Evolutionary conservation across 768 basidiomycete genomes (phyloP).

Genomic region (Tephrocybe sp.): DNA sequence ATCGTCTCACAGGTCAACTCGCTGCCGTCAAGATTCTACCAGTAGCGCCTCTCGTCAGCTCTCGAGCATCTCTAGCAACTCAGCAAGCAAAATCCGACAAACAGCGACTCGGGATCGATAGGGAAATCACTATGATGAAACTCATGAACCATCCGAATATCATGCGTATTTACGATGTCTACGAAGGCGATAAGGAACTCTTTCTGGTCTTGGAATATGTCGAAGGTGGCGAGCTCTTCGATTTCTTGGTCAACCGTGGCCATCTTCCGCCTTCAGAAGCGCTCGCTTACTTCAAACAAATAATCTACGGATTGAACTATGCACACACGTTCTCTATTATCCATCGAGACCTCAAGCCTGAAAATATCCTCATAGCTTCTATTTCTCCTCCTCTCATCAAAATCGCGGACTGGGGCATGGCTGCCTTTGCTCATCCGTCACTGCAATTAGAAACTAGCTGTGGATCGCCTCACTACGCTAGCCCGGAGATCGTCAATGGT

Average conservation of each 20-base stretch:
- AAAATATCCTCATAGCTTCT: constrained; percentile 91
- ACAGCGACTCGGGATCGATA: constrained; percentile 82
- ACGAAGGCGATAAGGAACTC: constrained; percentile 87
- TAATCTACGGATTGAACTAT: constrained; percentile 93
- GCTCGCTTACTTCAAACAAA: constrained; percentile 91
- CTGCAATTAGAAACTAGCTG: constrained; percentile 91
- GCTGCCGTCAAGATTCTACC: constrained; percentile 97
- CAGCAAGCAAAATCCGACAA: constrained; percentile 76
- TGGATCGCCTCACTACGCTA: constrained; percentile 95
- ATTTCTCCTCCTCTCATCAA: constrained; percentile 83
- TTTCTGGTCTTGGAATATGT: constrained; percentile 95
- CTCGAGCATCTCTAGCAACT: constrained; percentile 65
- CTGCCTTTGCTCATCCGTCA: constrained; percentile 86
- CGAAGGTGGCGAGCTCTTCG: constrained; percentile 95
- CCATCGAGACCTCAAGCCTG: constrained; percentile 97
- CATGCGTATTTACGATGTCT: constrained; percentile 93
- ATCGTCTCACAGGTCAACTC: constrained; percentile 82
- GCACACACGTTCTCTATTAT: constrained; percentile 98
- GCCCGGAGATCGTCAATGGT: constrained; percentile 94
- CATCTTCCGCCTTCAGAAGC: constrained; percentile 81
- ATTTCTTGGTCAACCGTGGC: constrained; percentile 90
- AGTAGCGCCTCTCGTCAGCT: constrained; percentile 72
- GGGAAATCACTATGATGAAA: constrained; percentile 99
- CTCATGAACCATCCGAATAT: constrained; percentile 98
- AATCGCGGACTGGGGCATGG: constrained; percentile 99